Evolutionary conservation across 495 filamentous ascomycete genomes (phyloP), one percentile per base, ranked within the genome.

Genomic region (Aeminium ludgeri): DNA sequence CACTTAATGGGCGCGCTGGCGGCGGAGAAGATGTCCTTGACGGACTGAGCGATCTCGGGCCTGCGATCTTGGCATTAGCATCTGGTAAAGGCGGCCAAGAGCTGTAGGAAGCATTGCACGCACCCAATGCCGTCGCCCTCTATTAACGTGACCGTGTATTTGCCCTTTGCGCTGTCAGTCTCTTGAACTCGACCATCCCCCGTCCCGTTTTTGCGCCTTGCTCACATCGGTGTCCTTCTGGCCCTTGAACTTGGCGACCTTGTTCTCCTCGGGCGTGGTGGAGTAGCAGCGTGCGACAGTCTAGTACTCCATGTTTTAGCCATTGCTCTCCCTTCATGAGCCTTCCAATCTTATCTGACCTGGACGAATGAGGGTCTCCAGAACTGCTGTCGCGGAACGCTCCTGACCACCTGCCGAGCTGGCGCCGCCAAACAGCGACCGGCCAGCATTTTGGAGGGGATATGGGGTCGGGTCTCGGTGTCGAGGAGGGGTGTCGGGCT

Each of bases 1-100:
- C 89, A 97, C 61, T 82, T 78, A 55, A 97, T 78, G 31, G 89
- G 89, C 44, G 77, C 77, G 85, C 95, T 49, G 25, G 91, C 89
- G 52, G 91, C 91, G 48, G 77, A 69, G 65, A 91, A 97, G 61
- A 97, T 96, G 59, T 93, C 82, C 71, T 94, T 95, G 46, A 97
- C 84, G 20, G 86, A 86, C 63, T 91, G 82, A 48, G 89, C 77
- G 56, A 97, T 96, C 65, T 97, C 86, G 23, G 44, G 40, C 10
- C 29, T 33, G 18, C 8, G 10, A 8, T 1, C 10, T 16, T 10
- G 29, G 13, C 30, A 15, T n/a, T n/a, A n/a, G n/a, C n/a, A n/a
- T n/a, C n/a, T n/a, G n/a, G n/a, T n/a, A n/a, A n/a, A n/a, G n/a
- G n/a, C n/a, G n/a, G n/a, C n/a, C n/a, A 5, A 2, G 18, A 38